Percentiles rank a stretch among this genome's conserved stretches.
Evolutionary conservation across 2,329 filamentous ascomycete genomes (phyloP).

Genomic region (Cadophora malorum): DNA sequence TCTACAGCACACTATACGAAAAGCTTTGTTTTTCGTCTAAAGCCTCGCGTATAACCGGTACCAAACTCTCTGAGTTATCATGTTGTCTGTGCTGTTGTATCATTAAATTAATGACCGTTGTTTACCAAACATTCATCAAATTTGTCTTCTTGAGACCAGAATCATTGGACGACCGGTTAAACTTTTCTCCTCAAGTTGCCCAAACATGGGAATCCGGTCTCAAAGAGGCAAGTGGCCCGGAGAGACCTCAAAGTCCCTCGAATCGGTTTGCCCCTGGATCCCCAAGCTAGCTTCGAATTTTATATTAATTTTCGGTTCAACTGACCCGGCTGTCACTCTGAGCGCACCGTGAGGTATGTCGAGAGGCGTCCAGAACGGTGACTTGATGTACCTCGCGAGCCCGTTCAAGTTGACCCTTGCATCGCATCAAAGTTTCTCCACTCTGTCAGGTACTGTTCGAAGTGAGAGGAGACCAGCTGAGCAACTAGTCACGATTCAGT

Average conservation of each 20-base stretch:
- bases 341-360: not conserved
- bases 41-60: not conserved
- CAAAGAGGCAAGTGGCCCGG: conserved; percentile 14
- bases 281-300: conserved; percentile 15
- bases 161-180: not conserved
- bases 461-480: not conserved
- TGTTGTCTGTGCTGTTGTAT: not conserved
- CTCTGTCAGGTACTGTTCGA: conserved; percentile 10
- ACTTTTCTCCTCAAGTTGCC: conserved; percentile 9
- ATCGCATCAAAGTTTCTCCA: conserved; percentile 30
- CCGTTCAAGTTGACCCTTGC: conserved; percentile 13
- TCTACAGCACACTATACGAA: not conserved
- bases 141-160: not conserved
- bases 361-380: not conserved
- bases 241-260: conserved; percentile 17
- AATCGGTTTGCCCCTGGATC: conserved; percentile 15
- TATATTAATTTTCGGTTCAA: conserved; percentile 27
- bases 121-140: not conserved
- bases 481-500: conserved; percentile 3
- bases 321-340: conserved; percentile 16
- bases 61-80: not conserved
- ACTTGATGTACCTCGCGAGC: conserved; percentile 19
- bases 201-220: conserved; percentile 1
- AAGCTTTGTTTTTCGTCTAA: conserved; percentile 12
- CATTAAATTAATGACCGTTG: not conserved